Percentiles rank a stretch among this genome's conserved stretches.
Evolutionary conservation across 306 rosid genomes (phyloP).

Genomic region (Urtica urens): DNA sequence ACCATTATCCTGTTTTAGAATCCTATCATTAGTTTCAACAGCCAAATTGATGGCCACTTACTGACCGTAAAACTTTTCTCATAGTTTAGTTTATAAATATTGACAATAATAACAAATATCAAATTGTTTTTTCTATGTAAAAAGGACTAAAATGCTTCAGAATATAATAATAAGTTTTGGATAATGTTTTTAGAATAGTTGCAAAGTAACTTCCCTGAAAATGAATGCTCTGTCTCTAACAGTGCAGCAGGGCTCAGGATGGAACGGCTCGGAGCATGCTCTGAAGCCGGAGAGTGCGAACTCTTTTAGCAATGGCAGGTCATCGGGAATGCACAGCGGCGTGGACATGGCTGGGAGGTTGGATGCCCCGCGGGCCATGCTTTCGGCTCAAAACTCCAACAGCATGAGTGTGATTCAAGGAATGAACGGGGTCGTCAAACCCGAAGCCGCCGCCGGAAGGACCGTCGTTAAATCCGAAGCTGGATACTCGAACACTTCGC

Average conservation of each 20-base stretch:
- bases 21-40: too few species aligned
- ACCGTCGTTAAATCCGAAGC: constrained; percentile 61
- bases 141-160: too few species aligned
- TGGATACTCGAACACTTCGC: constrained; percentile 53
- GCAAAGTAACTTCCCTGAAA: background rate
- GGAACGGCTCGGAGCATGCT: constrained; percentile 44
- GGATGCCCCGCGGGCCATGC: constrained; percentile 43
- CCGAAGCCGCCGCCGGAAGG: constrained; percentile 63
- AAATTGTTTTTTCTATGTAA: too few species aligned
- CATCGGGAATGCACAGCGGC: constrained; percentile 48
- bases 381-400: constrained; percentile 47
- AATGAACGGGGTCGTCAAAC: constrained; percentile 52
- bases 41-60: too few species aligned
- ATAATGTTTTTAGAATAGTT: background rate
- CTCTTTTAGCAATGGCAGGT: constrained; percentile 60
- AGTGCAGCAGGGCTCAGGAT: constrained; percentile 58
- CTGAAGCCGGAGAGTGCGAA: constrained; percentile 60
- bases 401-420: constrained; percentile 62
- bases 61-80: too few species aligned
- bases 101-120: too few species aligned
- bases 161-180: too few species aligned
- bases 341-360: constrained; percentile 49
- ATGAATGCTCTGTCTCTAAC: constrained; percentile 13
- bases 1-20: too few species aligned
- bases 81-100: too few species aligned